Percentiles rank a stretch among this genome's conserved stretches.
phyloP scores from a whole-genome alignment of 2,329 filamentous ascomycete genomes.

The Trichoderma koningii region DNA sequence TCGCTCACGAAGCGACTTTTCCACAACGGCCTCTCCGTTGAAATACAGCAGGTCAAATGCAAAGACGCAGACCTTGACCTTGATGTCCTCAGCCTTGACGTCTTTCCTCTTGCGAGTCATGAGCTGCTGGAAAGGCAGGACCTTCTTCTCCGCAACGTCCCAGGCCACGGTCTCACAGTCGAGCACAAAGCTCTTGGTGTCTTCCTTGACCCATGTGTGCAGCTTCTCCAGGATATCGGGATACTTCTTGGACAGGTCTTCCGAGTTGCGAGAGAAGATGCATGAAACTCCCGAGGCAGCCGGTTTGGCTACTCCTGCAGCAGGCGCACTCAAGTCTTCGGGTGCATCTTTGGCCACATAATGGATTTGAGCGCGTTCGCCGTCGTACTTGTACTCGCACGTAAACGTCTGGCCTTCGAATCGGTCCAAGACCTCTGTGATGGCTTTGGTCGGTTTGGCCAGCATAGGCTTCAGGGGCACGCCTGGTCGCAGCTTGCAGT shows the following conservation, averaged over 20 bases:
- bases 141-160: conserved; percentile 93
- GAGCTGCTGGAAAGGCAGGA: conserved; percentile 93
- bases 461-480: conserved; percentile 98
- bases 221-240: conserved; percentile 91
- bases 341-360: conserved; percentile 83
- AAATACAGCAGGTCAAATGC: conserved; percentile 94
- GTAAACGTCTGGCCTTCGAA: conserved; percentile 96
- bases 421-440: conserved; percentile 93
- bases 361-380: conserved; percentile 97
- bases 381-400: conserved; percentile 99
- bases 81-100: conserved; percentile 91
- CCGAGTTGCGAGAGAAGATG: conserved; percentile 96
- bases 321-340: conserved; percentile 65
- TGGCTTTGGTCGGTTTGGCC: conserved; percentile 96
- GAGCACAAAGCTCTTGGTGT: conserved; percentile 93
- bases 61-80: conserved; percentile 95
- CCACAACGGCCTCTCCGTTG: conserved; percentile 86
- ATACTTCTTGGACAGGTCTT: conserved; percentile 96
- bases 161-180: conserved; percentile 98
- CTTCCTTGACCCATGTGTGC: conserved; percentile 82
- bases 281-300: conserved; percentile 74
- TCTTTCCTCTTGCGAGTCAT: conserved; percentile 99
- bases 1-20: conserved; percentile 81
- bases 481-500: conserved; percentile 89
- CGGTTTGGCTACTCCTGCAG: conserved; percentile 64